Conservation (phyloP, 1,139 yeast genomes). For the Candida glucosophila region DNA sequence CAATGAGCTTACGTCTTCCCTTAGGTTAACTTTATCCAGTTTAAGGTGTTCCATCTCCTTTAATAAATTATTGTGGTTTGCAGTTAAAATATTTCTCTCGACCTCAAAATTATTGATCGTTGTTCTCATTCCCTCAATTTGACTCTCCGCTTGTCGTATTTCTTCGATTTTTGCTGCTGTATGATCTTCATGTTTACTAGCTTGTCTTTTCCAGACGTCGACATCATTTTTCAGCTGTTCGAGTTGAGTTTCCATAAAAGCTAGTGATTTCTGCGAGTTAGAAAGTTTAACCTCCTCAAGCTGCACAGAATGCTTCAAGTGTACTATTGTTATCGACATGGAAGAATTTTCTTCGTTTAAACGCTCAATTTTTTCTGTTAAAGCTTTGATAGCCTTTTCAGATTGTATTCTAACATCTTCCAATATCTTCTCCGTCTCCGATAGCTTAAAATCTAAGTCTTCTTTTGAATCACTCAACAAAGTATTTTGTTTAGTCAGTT, state of each 20-base stretch:
- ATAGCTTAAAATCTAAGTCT: constrained; percentile 20
- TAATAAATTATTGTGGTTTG: constrained; percentile 44
- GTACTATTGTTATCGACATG: constrained; percentile 20
- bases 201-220: constrained; percentile 43
- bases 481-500: constrained; percentile 10
- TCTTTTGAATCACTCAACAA: constrained; percentile 20
- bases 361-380: constrained; percentile 20
- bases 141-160: constrained; percentile 48
- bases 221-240: constrained; percentile 38
- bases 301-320: constrained; percentile 23
- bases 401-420: constrained; percentile 24
- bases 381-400: constrained; percentile 13
- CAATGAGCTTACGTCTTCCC: constrained; percentile 50
- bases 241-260: constrained; percentile 37
- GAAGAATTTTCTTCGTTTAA: constrained; percentile 21
- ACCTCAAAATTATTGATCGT: constrained; percentile 43
- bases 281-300: constrained; percentile 25
- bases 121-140: constrained; percentile 36
- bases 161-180: constrained; percentile 49
- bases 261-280: constrained; percentile 27
- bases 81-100: constrained; percentile 44
- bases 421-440: constrained; percentile 20
- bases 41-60: constrained; percentile 46
- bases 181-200: constrained; percentile 47
- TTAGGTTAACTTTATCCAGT: constrained; percentile 54